Evolutionary conservation across 805 yeast species (phyloP).

Genomic region (Candida lessepsii): DNA sequence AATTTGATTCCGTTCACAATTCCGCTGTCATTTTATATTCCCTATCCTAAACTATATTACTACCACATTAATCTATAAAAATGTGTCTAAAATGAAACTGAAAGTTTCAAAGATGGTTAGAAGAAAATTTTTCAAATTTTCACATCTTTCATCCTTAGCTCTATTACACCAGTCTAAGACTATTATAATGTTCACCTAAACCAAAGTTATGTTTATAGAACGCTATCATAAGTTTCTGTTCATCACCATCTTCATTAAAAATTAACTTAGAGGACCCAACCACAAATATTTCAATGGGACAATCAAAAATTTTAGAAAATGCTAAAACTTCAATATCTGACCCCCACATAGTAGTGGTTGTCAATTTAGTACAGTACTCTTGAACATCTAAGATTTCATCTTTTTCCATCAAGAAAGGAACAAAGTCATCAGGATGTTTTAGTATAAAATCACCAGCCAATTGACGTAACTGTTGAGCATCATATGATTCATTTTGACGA

Average conservation of each 20-base stretch:
- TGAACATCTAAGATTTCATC: constrained; percentile 66
- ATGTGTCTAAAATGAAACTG: too few species aligned
- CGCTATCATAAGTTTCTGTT: constrained; percentile 64
- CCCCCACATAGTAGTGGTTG: constrained; percentile 90
- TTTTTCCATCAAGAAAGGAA: constrained; percentile 77
- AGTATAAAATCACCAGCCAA: constrained; percentile 67
- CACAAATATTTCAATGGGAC: constrained; percentile 74
- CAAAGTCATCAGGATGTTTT: constrained; percentile 62
- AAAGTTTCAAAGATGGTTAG: too few species aligned
- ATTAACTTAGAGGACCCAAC: constrained; percentile 69
- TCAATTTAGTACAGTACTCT: constrained; percentile 66
- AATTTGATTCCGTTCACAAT: too few species aligned
- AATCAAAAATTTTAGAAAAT: constrained; percentile 63
- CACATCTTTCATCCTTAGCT: too few species aligned
- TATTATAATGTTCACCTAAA: constrained; percentile 93
- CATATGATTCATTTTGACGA: constrained; percentile 41
- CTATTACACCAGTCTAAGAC: too few species aligned
- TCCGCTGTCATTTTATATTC: too few species aligned
- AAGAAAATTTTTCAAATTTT: too few species aligned
- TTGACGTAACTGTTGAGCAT: constrained; percentile 57
- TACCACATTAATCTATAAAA: too few species aligned
- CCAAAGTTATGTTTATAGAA: constrained; percentile 85
- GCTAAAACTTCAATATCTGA: constrained; percentile 92
- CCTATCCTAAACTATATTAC: too few species aligned
- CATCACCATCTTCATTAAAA: constrained; percentile 56